phyloP scores from a whole-genome alignment of 495 filamentous ascomycete genomes.

The Astrocystis sublimbata region DNA sequence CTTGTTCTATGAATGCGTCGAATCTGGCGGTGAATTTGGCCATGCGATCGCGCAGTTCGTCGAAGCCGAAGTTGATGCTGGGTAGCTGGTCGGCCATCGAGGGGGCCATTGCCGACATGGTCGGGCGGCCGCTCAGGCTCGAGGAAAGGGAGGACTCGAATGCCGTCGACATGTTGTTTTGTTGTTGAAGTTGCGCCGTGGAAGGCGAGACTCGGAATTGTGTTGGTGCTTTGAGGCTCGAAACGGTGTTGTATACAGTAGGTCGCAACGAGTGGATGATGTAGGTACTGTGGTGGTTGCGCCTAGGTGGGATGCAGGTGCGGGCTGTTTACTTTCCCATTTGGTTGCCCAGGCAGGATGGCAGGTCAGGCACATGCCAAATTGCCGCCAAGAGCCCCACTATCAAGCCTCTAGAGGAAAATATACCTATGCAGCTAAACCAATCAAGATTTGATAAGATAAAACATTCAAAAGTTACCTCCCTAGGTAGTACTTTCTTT shows the following conservation, averaged over 20 bases:
- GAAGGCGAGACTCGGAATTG: not conserved
- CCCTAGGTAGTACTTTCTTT: not conserved
- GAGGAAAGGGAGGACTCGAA: slow-evolving; percentile 79
- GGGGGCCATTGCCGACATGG: slow-evolving; percentile 49
- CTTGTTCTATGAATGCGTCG: slow-evolving; percentile 89
- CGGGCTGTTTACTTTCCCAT: slow-evolving; percentile 35
- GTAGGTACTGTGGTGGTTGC: not conserved
- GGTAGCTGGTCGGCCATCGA: slow-evolving; percentile 78
- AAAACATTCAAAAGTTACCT: slow-evolving; percentile 1
- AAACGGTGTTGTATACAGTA: slow-evolving; percentile 15
- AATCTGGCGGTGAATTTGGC: slow-evolving; percentile 87
- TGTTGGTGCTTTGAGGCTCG: slow-evolving; percentile 10
- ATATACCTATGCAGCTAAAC: slow-evolving; percentile 7
- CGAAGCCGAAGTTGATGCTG: slow-evolving; percentile 92
- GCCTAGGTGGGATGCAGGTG: too few species aligned
- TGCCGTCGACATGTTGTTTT: slow-evolving; percentile 59
- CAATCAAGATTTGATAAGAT: slow-evolving; percentile 21
- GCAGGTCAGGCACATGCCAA: too few species aligned
- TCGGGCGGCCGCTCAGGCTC: slow-evolving; percentile 67
- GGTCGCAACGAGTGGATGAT: not conserved
- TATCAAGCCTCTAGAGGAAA: not conserved
- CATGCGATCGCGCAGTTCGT: slow-evolving; percentile 94
- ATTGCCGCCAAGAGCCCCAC: slow-evolving; percentile 17
- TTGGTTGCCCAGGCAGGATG: slow-evolving; percentile 36
- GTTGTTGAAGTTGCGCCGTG: not conserved